These are phyloP conservation scores for Sugiyamaella qingdaonensis DNA, from an alignment of 805 yeast genomes.

Conservation along the genomic window DNA sequence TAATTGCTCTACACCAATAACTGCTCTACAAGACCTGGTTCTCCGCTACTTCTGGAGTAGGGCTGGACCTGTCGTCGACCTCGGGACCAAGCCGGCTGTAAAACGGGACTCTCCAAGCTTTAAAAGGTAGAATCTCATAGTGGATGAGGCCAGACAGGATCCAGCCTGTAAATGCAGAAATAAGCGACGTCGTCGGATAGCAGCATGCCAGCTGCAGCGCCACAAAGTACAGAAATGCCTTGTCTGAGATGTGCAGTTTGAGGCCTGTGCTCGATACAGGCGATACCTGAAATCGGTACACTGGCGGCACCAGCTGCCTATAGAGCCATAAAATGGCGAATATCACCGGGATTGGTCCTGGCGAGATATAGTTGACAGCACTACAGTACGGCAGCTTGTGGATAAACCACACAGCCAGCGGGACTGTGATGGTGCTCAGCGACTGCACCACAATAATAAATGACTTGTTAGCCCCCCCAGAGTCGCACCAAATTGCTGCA, in stretches of 20 bases:
- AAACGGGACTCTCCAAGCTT: conserved; percentile 37
- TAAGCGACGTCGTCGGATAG: conserved; percentile 30
- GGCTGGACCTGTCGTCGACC: neutral
- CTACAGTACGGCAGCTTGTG: conserved; percentile 16
- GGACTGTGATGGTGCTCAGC: conserved; percentile 21
- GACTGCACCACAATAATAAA: conserved; percentile 23
- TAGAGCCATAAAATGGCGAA: conserved; percentile 37
- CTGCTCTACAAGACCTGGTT: too few relatives aligned
- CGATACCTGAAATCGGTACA: conserved; percentile 36
- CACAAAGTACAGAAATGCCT: conserved; percentile 33
- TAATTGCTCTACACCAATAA: too few relatives aligned
- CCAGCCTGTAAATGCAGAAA: conserved; percentile 36
- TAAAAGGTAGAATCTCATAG: conserved; percentile 38
- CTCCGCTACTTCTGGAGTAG: neutral
- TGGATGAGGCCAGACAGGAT: conserved; percentile 34
- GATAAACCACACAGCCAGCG: conserved; percentile 18
- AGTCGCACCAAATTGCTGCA: neutral
- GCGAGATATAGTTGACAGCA: conserved; percentile 19
- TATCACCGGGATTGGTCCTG: conserved; percentile 37
- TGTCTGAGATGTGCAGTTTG: conserved; percentile 31
- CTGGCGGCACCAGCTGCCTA: conserved; percentile 37
- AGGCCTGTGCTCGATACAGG: conserved; percentile 18
- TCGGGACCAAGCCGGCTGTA: conserved; percentile 8
- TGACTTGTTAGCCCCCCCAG: conserved; percentile 15
- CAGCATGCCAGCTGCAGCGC: conserved; percentile 34